A percentile compares a stretch with the other conserved stretches of the same genome.
These are phyloP conservation scores for Sclerospora graminicola DNA, from an alignment of 352 stramenopile genomes.

Conservation along the genomic window DNA sequence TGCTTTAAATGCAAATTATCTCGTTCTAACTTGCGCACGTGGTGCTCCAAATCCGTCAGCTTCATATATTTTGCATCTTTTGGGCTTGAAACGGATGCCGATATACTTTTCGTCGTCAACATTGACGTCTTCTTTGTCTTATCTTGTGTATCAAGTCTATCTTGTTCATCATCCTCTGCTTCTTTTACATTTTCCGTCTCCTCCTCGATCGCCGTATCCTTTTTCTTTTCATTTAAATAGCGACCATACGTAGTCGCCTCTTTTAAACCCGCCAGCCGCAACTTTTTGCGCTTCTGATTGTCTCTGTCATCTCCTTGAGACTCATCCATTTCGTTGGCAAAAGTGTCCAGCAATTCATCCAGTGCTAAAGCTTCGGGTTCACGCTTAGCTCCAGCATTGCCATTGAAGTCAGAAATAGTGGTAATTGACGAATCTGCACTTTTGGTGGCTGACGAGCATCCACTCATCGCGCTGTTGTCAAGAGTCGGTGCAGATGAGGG, in stretches of 20 bases:
- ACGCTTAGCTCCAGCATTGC: conserved; percentile 7
- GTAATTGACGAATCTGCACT: neutral
- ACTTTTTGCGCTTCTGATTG: neutral
- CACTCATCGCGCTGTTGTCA: too few relatives aligned
- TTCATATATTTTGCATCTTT: conserved; percentile 30
- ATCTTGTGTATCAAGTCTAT: neutral
- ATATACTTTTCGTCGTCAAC: neutral
- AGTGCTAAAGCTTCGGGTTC: conserved; percentile 58
- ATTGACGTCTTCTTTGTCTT: neutral
- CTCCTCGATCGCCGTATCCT: conserved; percentile 2
- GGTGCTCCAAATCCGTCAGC: conserved; percentile 59
- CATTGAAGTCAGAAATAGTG: neutral
- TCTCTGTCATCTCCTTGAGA: conserved; percentile 4
- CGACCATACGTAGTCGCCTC: too few relatives aligned
- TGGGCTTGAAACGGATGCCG: conserved; percentile 2
- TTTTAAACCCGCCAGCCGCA: too few relatives aligned
- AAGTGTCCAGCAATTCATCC: conserved; percentile 55
- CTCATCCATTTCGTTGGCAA: conserved; percentile 52
- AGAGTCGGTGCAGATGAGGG: too few relatives aligned
- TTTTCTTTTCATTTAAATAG: too few relatives aligned
- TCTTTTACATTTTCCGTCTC: conserved; percentile 13
- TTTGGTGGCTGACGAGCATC: conserved; percentile 9
- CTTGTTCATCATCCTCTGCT: conserved; percentile 1
- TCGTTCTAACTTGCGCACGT: conserved; percentile 55
- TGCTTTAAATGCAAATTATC: conserved; percentile 76